Conservation (phyloP, 2,329 filamentous ascomycete genomes). For the Aspergillus sp. region DNA sequence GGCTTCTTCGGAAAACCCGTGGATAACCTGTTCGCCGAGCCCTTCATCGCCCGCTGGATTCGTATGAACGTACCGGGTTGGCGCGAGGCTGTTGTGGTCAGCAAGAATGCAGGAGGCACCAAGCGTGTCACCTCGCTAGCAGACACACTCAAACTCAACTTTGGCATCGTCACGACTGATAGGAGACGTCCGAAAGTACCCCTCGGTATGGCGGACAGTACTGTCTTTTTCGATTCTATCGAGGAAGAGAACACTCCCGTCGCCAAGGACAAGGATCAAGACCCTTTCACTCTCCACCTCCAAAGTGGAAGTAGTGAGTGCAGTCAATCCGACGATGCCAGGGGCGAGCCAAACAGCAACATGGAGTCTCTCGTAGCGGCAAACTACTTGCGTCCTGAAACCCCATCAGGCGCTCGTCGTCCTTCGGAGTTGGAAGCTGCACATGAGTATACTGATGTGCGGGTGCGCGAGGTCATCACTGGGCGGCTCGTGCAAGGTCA, state of each 20-base stretch:
- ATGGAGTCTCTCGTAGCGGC: constrained; percentile 26
- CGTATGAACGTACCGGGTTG: constrained; percentile 82
- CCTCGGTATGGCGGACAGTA: constrained; percentile 72
- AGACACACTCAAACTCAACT: constrained; percentile 94
- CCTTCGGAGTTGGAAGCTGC: constrained; percentile 48
- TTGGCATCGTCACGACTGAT: constrained; percentile 76
- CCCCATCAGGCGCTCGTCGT: constrained; percentile 41
- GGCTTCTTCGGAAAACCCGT: constrained; percentile 98
- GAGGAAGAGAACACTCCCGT: constrained; percentile 43
- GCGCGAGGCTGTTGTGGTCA: constrained; percentile 89
- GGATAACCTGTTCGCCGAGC: constrained; percentile 95
- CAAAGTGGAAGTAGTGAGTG: constrained; percentile 22
- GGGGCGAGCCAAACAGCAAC: constrained; percentile 24
- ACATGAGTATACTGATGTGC: constrained; percentile 71
- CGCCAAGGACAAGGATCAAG: constrained; percentile 30
- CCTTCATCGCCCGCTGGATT: constrained; percentile 94
- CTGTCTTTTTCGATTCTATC: constrained; percentile 69
- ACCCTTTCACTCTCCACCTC: constrained; percentile 31
- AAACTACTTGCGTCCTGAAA: constrained; percentile 38
- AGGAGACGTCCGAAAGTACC: constrained; percentile 56
- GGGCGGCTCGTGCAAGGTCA: constrained; percentile 90
- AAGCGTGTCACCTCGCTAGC: constrained; percentile 96
- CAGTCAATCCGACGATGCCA: constrained; percentile 17
- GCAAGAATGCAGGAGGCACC: constrained; percentile 95
- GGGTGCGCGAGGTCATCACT: constrained; percentile 85